Evolutionary conservation across 2,329 filamentous ascomycete genomes (phyloP), one percentile per base, ranked within the genome.

Genomic region (Pleurostoma richardsiae): DNA sequence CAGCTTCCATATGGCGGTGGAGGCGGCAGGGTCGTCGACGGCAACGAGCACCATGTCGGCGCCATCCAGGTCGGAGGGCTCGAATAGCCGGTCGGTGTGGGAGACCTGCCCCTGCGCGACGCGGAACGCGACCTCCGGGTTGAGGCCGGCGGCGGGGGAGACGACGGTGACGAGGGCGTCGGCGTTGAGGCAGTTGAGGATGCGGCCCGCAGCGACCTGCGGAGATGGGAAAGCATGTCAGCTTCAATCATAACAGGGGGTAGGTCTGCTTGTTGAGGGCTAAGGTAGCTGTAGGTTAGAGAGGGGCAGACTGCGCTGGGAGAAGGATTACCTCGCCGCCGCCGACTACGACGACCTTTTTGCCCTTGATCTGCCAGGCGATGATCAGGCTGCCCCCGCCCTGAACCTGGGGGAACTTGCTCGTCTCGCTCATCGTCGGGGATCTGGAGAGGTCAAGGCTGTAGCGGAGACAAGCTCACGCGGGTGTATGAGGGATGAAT

Each of bases 141-240:
- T 95, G 46, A 97, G 80, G 44, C 92, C 90, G 4, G 83, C 74
- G 43, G 79, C 69, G 2, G 94, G 94, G 52, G 85, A 89, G 29
- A 97, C 82, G 52, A 97, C 84, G 26, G 86, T 92, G 47, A 99
- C 88, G 63, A 82, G 80, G 61, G 92, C 94, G 60, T 97, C 92
- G 67, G 94, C 94, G 64, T 96, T 95, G 69, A 96, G 89, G 51
- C 92, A 85, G 69, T 95, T 89, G 50, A 96, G 78, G 58, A 99
- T 95, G 51, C 94, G 89, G 47, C 92, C 91, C 46, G 94, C 91
- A 49, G 94, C 94, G 54, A 99, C 94, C 94, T 97, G 65, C 2
- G 39, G 30, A 19, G 59, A 30, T 31, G 48, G 41, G 41, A 56
- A 52, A 54, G 43, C 33, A 36, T 36, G 33, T 36, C n/a, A 8